Evolutionary conservation across 345 rosid species (phyloP).

Genomic region (Pelargonium nanum): DNA sequence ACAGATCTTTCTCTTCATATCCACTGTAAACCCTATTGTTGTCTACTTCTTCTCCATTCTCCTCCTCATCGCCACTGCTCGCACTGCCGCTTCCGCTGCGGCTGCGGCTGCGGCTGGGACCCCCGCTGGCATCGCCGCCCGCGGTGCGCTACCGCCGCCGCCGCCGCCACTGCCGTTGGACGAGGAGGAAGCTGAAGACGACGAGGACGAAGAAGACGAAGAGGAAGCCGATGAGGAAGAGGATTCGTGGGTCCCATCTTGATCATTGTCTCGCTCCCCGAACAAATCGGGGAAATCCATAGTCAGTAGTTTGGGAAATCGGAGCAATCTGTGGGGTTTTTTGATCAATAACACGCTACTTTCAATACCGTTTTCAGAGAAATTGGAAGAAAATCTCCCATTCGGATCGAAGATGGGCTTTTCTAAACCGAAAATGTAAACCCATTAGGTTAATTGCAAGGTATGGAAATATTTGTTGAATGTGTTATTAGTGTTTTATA

Average conservation of each 20-base stretch:
- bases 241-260: slow-evolving; percentile 31
- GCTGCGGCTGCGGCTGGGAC: not conserved
- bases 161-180: slow-evolving; percentile 19
- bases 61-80: slow-evolving; percentile 28
- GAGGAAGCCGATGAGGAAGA: slow-evolving; percentile 44
- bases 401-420: too few relatives aligned
- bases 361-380: too few relatives aligned
- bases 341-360: too few relatives aligned
- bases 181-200: slow-evolving; percentile 23
- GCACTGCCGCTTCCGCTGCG: slow-evolving; percentile 42
- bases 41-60: slow-evolving; percentile 32
- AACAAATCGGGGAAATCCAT: not conserved
- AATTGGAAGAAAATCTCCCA: too few relatives aligned
- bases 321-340: too few relatives aligned
- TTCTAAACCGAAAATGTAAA: too few relatives aligned
- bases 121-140: slow-evolving; percentile 22
- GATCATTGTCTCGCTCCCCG: slow-evolving; percentile 1
- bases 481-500: too few relatives aligned
- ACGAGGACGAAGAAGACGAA: slow-evolving; percentile 25
- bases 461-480: too few relatives aligned
- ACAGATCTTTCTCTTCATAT: slow-evolving; percentile 50
- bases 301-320: not conserved
- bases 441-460: too few relatives aligned
- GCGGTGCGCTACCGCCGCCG: slow-evolving; percentile 13
- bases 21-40: slow-evolving; percentile 10